Base-by-base conservation (phyloP, 768 basidiomycete species). In the Termitomyces sp. region DNA sequence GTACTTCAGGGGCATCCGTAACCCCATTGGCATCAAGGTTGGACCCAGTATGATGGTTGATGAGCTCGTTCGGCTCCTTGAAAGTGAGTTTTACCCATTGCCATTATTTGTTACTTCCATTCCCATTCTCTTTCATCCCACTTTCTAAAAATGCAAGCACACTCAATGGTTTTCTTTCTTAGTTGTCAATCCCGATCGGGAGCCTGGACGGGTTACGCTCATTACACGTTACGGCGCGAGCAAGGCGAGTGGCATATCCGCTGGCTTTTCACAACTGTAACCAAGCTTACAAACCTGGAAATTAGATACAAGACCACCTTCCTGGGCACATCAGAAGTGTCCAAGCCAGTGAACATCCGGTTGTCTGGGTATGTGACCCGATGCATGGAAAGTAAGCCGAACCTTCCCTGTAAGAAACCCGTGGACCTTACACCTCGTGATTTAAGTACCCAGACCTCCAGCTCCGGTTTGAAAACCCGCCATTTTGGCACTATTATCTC, bases 361-460 rank as follows among this genome's bases (percentile, higher is more conserved):
- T 97, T 2, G 85, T 89, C 9, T 98, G 96, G 94, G 84, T 96
- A 54, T 96, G 92, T 69, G 97, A 98, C 75, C 95, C 96, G 2
- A 98, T 98, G 96, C 96, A 98, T 67, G 96, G 96, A 78, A 97
- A 98, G 94, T 94, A 69, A 67, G 91, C n/a, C 7, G 7, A 16
- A n/a, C 7, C 12, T 13, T n/a, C 28, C 11, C 7, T 55, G 9
- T n/a, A 44, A 20, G 35, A n/a, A 9, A 44, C 18, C 28, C 28
- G 7, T 33, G n/a, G 7, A 11, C 2, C n/a, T 55, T 55, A 55
- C 49, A 7, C 4, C 35, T 49, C 3, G 18, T 36, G 4, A 22
- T n/a, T 1, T 0, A 35, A 96, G 93, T 76, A 98, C 96, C 2
- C 83, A 89, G 58, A 91, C 91, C 1, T 92, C 94, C 6, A 77